Percentiles rank a stretch among this genome's conserved stretches.
Conservation (phyloP, 2,329 filamentous ascomycete genomes). For the Zelopaecilomyces penicillatus region DNA sequence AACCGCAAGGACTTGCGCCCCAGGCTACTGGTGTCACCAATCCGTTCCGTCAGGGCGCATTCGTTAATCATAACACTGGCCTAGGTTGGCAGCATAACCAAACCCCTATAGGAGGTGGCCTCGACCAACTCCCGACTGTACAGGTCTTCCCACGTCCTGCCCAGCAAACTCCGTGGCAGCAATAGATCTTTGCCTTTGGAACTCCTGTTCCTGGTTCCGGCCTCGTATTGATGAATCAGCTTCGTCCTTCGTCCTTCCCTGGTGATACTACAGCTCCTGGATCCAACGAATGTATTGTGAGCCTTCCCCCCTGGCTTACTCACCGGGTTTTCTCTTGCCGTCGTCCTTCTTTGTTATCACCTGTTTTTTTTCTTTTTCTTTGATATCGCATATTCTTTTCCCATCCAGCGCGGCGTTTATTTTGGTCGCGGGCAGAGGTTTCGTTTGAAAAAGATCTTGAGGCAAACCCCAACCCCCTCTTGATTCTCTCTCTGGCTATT, state of each 20-base stretch:
- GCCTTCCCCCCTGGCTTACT: too few relatives aligned
- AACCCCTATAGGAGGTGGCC: conserved; percentile 69
- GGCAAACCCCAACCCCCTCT: too few relatives aligned
- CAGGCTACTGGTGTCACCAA: conserved; percentile 87
- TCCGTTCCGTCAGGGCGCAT: conserved; percentile 84
- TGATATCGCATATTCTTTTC: conserved; percentile 6
- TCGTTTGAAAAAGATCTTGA: too few relatives aligned
- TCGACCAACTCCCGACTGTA: conserved; percentile 71
- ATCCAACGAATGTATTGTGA: neutral
- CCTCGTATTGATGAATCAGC: conserved; percentile 12
- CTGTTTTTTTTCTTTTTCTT: neutral
- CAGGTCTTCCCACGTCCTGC: conserved; percentile 79
- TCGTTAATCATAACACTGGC: conserved; percentile 82
- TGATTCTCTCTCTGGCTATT: too few relatives aligned
- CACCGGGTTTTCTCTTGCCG: too few relatives aligned
- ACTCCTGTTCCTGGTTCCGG: conserved; percentile 11
- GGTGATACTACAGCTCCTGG: neutral
- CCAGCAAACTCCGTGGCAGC: conserved; percentile 54
- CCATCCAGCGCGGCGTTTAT: conserved; percentile 9
- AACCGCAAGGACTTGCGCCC: conserved; percentile 48
- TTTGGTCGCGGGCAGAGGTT: too few relatives aligned
- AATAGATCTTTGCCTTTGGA: conserved; percentile 20
- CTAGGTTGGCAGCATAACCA: conserved; percentile 79
- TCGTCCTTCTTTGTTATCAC: neutral
- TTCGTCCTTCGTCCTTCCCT: conserved; percentile 3